Evolutionary conservation across 129 eudicot genomes (phyloP), one percentile per base, ranked within the genome.

Genomic region (Lactuca sativa): DNA sequence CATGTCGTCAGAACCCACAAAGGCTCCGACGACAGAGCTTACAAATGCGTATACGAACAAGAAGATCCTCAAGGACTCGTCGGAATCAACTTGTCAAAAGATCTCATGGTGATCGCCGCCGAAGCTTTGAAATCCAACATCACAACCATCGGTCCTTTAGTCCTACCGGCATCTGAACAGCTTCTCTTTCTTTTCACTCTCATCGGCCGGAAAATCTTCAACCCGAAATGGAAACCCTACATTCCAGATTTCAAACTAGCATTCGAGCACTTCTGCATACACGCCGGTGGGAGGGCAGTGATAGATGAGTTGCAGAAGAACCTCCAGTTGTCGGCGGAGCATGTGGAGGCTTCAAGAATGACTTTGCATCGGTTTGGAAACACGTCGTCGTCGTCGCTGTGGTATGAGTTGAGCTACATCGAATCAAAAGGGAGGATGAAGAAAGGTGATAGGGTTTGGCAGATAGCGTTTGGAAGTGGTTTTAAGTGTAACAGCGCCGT

Each of bases 401-500:
- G 96, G 96, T 89, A 89, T 3, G 96, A 89, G 64, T 7, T 88
- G 52, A 51, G 76, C 4, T 88, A 88, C 55, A 81, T 85, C 7
- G 96, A 88, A 48, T 77, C 96, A 0, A 89, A 89, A 65, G 96
- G 92, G 58, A 74, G 88, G 86, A 83, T 89, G 92, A 89, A 72
- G 62, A 86, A 77, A 48, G 96, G 96, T 2, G 90, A 89, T 38
- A 78, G 92, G 52, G 67, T 89, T 71, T 89, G 96, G 96, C 96
- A 89, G 38, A 86, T 89, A 3, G 96, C 90, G 0, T 89, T 89
- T n/a, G 96, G 95, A 38, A 88, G 95, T 36, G 95, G 95, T 2
- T 88, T 88, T 7, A 88, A 88, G 88, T 88, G 95, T 71, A 89
- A 89, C 80, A 89, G 96, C 18, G 96, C 92, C 0, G 89, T 89